Percentiles rank a stretch among this genome's conserved stretches.
phyloP scores from a whole-genome alignment of 164 flowering plant genomes.

The Warburgia ugandensis region DNA sequence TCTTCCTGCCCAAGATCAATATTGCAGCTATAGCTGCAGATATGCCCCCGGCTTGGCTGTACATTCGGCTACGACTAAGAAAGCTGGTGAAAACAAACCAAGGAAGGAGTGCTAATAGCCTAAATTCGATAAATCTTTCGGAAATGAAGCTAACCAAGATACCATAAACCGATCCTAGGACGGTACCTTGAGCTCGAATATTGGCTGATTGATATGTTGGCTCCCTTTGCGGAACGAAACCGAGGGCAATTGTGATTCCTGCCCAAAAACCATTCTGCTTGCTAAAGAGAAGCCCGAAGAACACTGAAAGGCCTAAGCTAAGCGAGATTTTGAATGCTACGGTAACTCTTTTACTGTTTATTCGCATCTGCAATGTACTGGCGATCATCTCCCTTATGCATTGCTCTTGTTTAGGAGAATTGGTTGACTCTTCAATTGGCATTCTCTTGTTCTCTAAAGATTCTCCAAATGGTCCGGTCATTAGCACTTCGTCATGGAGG shows the following conservation, averaged over 20 bases:
- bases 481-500: slow-evolving; percentile 22
- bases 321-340: slow-evolving; percentile 62
- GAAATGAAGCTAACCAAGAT: slow-evolving; percentile 64
- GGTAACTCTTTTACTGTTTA: slow-evolving; percentile 31
- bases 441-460: slow-evolving; percentile 1
- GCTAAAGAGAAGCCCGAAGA: slow-evolving; percentile 59
- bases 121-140: slow-evolving; percentile 29
- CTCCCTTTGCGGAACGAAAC: slow-evolving; percentile 53
- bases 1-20: slow-evolving; percentile 56
- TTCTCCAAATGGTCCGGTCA: slow-evolving; percentile 5
- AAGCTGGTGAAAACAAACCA: slow-evolving; percentile 77
- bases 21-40: slow-evolving; percentile 79
- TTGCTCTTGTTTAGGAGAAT: slow-evolving; percentile 14
- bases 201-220: slow-evolving; percentile 69
- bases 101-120: slow-evolving; percentile 68
- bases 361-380: not conserved
- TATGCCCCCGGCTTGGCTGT: slow-evolving; percentile 71
- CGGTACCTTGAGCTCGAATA: slow-evolving; percentile 76
- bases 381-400: slow-evolving; percentile 1
- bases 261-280: slow-evolving; percentile 69
- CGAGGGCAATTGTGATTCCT: slow-evolving; percentile 63
- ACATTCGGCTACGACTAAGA: slow-evolving; percentile 56
- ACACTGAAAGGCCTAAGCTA: slow-evolving; percentile 60
- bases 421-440: slow-evolving; percentile 6
- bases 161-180: slow-evolving; percentile 73